Percentiles rank a stretch among this genome's conserved stretches.
Evolutionary conservation across 768 basidiomycete genomes (phyloP).

Genomic region (Gloeostereum incarnatum): DNA sequence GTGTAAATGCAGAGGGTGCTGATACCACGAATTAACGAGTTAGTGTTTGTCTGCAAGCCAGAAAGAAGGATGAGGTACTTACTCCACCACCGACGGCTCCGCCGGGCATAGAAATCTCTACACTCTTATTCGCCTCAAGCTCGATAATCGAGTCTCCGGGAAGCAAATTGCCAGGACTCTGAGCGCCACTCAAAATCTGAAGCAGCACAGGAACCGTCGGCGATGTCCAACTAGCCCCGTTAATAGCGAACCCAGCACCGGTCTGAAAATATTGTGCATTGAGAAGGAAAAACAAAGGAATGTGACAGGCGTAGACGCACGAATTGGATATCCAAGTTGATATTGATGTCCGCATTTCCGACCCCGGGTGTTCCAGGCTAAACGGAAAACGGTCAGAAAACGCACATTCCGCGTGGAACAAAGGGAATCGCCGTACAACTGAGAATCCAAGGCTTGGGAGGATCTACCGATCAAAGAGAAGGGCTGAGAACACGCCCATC

Average conservation of each 20-base stretch:
- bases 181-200: slow-evolving; percentile 32
- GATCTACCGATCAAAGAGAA: slow-evolving; percentile 12
- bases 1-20: slow-evolving; percentile 27
- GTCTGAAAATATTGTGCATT: slow-evolving; percentile 1
- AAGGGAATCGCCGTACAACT: slow-evolving; percentile 4
- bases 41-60: too few relatives aligned
- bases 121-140: slow-evolving; percentile 26
- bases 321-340: slow-evolving; percentile 13
- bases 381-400: slow-evolving; percentile 1
- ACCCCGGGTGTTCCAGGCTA: slow-evolving; percentile 15
- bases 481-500: too few relatives aligned
- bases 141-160: slow-evolving; percentile 24
- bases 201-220: slow-evolving; percentile 32
- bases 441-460: slow-evolving; percentile 4
- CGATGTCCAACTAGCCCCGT: slow-evolving; percentile 17
- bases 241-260: slow-evolving; percentile 17
- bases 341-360: slow-evolving; percentile 17
- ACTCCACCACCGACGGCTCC: slow-evolving; percentile 12
- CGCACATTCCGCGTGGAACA: too few relatives aligned
- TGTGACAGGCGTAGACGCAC: not conserved
- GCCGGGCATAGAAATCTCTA: slow-evolving; percentile 29
- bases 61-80: not conserved
- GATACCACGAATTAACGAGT: not conserved
- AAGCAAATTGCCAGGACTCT: slow-evolving; percentile 17
- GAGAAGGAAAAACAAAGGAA: not conserved